These are phyloP conservation scores for Acanthamoeba lenticulata DNA, from an alignment of 208 protist genomes.

Conservation along the genomic window DNA sequence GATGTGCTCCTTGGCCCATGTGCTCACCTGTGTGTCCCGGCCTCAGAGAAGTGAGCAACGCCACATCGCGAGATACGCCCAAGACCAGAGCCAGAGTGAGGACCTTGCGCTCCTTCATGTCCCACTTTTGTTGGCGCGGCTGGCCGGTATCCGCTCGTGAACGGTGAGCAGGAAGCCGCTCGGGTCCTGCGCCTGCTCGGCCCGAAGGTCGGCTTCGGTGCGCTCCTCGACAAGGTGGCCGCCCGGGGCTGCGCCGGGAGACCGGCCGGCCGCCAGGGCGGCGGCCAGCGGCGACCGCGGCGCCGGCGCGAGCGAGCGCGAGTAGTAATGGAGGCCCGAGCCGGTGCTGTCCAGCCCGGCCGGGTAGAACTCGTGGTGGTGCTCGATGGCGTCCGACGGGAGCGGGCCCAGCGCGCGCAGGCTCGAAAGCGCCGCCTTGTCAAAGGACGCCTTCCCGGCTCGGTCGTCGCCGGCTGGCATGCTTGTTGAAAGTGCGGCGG, in stretches of 20 bases:
- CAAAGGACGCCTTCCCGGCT: neutral
- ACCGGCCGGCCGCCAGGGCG: neutral
- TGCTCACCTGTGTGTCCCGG: neutral
- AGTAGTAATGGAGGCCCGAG: neutral
- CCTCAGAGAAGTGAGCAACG: neutral
- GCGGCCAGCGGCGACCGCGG: neutral
- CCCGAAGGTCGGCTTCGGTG: neutral
- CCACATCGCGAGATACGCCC: too few relatives aligned
- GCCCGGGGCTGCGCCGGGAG: neutral
- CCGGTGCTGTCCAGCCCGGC: neutral
- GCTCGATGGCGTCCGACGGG: neutral
- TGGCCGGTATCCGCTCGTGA: neutral
- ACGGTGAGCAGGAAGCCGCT: neutral
- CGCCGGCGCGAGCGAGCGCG: neutral
- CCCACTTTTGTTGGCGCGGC: neutral
- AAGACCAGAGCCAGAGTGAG: too few relatives aligned
- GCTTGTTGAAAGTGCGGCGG: neutral
- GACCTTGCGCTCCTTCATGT: conserved; percentile 23
- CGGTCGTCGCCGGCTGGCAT: too few relatives aligned
- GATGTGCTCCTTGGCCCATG: neutral
- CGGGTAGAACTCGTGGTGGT: conserved; percentile 13
- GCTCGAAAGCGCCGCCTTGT: neutral
- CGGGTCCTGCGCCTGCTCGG: neutral
- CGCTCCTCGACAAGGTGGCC: neutral
- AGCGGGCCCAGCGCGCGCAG: neutral